These are phyloP conservation scores for Fusarium miscanthi DNA, from an alignment of 2,329 filamentous ascomycete species.

Conservation along the genomic window DNA sequence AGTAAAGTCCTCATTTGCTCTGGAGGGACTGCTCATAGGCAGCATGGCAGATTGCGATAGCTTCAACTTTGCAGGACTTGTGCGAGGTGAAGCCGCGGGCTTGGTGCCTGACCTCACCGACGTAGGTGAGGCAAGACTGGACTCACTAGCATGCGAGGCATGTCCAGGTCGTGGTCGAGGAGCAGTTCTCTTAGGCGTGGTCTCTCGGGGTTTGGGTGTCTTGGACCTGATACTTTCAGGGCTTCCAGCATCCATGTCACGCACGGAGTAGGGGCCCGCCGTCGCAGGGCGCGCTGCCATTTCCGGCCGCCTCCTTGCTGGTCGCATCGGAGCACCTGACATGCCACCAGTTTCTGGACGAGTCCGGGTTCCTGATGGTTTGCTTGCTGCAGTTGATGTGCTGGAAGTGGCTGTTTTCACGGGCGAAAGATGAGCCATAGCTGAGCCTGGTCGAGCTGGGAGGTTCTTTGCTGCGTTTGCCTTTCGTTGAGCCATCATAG, in stretches of 20 bases:
- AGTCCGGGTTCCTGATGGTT: conserved; percentile 53
- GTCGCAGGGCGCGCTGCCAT: conserved; percentile 70
- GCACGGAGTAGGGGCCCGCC: conserved; percentile 72
- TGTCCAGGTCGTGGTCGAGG: conserved; percentile 61
- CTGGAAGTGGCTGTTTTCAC: conserved; percentile 53
- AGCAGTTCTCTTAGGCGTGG: conserved; percentile 64
- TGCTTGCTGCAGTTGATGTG: conserved; percentile 46
- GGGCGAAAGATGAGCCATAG: conserved; percentile 71
- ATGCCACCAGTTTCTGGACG: conserved; percentile 66
- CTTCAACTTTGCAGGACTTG: conserved; percentile 56
- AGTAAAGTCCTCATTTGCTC: conserved; percentile 64
- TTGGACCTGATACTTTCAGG: conserved; percentile 61
- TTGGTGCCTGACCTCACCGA: conserved; percentile 48
- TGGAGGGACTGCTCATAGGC: conserved; percentile 56
- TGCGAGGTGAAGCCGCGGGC: conserved; percentile 53
- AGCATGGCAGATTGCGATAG: conserved; percentile 46
- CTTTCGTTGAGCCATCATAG: conserved; percentile 85
- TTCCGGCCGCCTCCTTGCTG: conserved; percentile 68
- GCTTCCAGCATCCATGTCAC: conserved; percentile 59
- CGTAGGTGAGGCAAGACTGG: conserved; percentile 60
- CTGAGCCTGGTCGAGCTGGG: conserved; percentile 69
- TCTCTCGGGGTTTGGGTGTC: conserved; percentile 63
- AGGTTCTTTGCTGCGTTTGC: conserved; percentile 63
- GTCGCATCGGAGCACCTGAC: conserved; percentile 72
- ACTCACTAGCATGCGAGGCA: conserved; percentile 62